Evolutionary conservation across 345 rosid genomes (phyloP), one percentile per base, ranked within the genome.

Genomic region (Orychophragmus violaceus): DNA sequence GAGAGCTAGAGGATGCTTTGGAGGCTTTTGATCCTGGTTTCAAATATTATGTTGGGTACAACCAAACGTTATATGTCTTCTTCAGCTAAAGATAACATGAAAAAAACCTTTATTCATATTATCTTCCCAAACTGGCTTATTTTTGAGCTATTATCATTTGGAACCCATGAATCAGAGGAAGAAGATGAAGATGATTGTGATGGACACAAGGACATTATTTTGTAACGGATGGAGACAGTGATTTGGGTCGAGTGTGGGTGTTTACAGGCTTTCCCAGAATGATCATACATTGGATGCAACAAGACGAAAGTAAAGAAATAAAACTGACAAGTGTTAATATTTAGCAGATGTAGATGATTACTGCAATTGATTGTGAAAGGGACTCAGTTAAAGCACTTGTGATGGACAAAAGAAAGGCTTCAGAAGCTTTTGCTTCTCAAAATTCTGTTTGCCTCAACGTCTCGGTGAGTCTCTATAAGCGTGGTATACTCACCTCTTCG

Each of bases 231-330:
- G 98, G 96, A 63, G 96, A 89, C 70, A 71, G 84, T 64, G 96
- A 87, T 32, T 75, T 91, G 80, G 98, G 96, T 62, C 98, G 89
- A 95, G 98, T 87, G 64, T 85, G 64, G 84, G 70, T 58, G 78
- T 66, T 70, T 71, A 0, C 45, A 66, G 11, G 52, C 17, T 51
- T 49, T 35, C 29, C 18, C 2, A 49, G 53, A 60, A 48, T 41
- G 25, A 23, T 45, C 12, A 39, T 62, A 18, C 17, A 17, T 23
- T 73, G 14, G 62, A 36, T 66, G 44, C 5, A 41, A 25, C 24
- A 22, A 30, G 14, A 41, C 37, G 46, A 42, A 41, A 30, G n/a
- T 46, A 0, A 0, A 18, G 32, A 5, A 41, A 6, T 7, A 33
- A 29, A 62, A 72, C 77, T 83, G 80, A 80, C 10, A 65, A 69